These are phyloP conservation scores for Sarcomyxa edulis DNA, from an alignment of 768 basidiomycete genomes.

Conservation along the genomic window DNA sequence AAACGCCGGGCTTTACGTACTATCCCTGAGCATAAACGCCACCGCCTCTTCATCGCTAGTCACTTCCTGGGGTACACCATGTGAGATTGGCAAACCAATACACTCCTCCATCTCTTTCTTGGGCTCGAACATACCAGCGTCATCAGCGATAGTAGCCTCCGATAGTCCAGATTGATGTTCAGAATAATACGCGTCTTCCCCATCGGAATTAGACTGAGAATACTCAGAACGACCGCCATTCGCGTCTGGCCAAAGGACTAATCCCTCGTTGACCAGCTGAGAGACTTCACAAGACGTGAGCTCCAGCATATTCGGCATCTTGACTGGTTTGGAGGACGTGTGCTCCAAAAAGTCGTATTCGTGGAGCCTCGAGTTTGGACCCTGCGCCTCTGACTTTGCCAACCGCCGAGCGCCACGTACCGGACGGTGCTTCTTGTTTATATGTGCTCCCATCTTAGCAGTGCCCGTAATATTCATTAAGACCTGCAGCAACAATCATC, in stretches of 20 bases:
- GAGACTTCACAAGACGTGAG: constrained; percentile 46
- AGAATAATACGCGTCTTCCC: too few species aligned
- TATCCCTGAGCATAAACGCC: constrained; percentile 3
- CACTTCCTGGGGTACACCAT: too few species aligned
- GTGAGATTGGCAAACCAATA: too few species aligned
- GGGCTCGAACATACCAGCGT: too few species aligned
- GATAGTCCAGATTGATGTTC: too few species aligned
- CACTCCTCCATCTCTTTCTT: too few species aligned
- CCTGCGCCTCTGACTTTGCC: constrained; percentile 1
- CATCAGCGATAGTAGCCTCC: too few species aligned
- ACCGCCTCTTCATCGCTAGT: constrained; percentile 3
- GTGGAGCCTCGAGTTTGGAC: constrained; percentile 21
- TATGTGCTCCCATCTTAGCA: too few species aligned
- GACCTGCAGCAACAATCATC: constrained; percentile 14
- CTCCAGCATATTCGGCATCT: constrained; percentile 35
- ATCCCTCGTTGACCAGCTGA: constrained; percentile 37
- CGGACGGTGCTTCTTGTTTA: too few species aligned
- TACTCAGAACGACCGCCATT: neutral
- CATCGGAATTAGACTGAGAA: neutral
- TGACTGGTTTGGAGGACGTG: constrained; percentile 36
- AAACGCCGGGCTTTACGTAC: too few species aligned
- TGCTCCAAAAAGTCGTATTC: constrained; percentile 50
- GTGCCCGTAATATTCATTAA: constrained; percentile 22
- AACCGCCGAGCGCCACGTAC: neutral
- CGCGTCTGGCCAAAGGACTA: constrained; percentile 56